These are phyloP conservation scores for Mycena olivaceomarginata DNA, from an alignment of 768 basidiomycete genomes.

Conservation along the genomic window DNA sequence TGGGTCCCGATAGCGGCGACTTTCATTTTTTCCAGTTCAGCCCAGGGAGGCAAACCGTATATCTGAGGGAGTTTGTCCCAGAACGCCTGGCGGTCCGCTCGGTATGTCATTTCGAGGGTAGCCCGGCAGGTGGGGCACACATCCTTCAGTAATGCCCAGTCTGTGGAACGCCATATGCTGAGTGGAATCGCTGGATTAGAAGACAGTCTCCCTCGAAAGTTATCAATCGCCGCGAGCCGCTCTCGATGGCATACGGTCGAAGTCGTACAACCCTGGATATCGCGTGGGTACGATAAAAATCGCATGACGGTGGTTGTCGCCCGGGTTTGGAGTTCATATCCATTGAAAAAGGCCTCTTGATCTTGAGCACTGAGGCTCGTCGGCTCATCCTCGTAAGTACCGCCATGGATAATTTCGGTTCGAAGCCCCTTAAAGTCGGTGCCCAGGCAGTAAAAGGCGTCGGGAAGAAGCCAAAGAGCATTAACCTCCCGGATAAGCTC, in stretches of 20 bases:
- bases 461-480: conserved; percentile 23
- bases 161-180: neutral
- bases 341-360: neutral
- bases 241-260: neutral
- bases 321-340: neutral
- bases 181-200: neutral
- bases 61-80: conserved; percentile 10
- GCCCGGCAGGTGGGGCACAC: neutral
- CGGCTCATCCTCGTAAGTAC: neutral
- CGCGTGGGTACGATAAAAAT: conserved; percentile 9
- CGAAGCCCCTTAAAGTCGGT: neutral
- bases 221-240: neutral
- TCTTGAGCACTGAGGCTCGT: neutral
- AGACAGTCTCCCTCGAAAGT: neutral
- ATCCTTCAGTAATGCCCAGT: neutral
- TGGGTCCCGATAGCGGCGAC: neutral
- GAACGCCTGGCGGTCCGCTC: neutral
- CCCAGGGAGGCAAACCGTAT: neutral
- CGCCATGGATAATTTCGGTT: neutral
- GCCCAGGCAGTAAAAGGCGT: conserved; percentile 17
- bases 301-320: neutral
- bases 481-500: conserved; percentile 13
- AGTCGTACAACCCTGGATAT: conserved; percentile 16
- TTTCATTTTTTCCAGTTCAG: neutral
- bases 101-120: neutral